Evolutionary conservation across 306 rosid genomes (phyloP).

Genomic region (Citrullus mucosospermus): DNA sequence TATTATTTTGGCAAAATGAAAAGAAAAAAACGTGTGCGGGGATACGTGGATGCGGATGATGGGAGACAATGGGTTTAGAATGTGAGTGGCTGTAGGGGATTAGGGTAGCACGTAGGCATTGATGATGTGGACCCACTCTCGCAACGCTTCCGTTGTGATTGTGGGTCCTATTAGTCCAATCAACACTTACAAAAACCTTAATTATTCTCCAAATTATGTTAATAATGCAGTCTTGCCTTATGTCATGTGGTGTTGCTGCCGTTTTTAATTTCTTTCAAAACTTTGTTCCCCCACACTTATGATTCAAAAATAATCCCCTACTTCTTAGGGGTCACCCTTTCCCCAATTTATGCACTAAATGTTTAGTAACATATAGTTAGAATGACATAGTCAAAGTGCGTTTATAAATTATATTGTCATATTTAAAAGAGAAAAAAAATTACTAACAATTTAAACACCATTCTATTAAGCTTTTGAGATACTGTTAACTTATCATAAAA

Average conservation of each 20-base stretch:
- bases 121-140: not conserved
- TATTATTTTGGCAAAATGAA: no score
- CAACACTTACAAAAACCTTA: not conserved
- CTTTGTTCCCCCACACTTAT: not conserved
- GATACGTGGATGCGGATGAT: not conserved
- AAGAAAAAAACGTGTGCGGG: not conserved
- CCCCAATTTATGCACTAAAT: not conserved
- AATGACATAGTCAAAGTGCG: no score
- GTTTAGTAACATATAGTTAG: no score
- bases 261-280: not conserved
- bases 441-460: no score
- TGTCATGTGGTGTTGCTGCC: not conserved
- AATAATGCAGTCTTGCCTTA: not conserved
- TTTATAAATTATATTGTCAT: no score
- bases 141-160: not conserved
- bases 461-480: no score
- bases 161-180: not conserved
- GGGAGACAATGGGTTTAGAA: not conserved
- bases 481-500: no score
- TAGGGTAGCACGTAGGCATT: conserved; percentile 6
- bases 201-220: not conserved
- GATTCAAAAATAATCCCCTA: not conserved
- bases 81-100: not conserved
- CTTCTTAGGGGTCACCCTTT: not conserved
- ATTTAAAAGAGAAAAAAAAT: no score